These are phyloP conservation scores for Lodderomyces parapsilosis DNA, from an alignment of 1,139 yeast species.

Conservation along the genomic window DNA sequence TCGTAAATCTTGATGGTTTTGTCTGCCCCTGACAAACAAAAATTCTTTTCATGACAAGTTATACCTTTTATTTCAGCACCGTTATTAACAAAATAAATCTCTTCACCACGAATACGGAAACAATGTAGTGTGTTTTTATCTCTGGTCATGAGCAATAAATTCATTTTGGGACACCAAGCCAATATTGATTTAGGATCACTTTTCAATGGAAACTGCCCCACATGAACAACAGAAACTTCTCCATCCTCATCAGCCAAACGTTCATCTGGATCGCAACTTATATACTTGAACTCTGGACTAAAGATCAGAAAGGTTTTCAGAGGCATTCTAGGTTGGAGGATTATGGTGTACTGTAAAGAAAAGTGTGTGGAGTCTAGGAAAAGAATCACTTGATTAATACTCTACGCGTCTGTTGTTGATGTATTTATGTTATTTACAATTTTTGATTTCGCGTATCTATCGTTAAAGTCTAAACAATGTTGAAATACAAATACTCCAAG, in stretches of 20 bases:
- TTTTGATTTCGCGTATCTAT: no score
- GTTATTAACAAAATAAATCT: slow-evolving; percentile 50
- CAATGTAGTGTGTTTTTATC: slow-evolving; percentile 50
- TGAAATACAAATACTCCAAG: no score
- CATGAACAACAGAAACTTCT: slow-evolving; percentile 6
- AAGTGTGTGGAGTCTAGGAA: no score
- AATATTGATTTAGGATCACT: slow-evolving; percentile 21
- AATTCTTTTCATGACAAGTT: slow-evolving; percentile 32
- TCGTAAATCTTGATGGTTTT: slow-evolving; percentile 47
- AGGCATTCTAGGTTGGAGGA: neutral
- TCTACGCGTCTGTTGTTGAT: no score
- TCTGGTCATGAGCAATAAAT: slow-evolving; percentile 50
- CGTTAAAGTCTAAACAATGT: no score
- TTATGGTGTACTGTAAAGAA: no score
- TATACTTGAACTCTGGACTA: neutral
- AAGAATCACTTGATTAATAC: no score
- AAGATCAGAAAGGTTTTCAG: neutral
- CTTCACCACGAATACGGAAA: slow-evolving; percentile 54
- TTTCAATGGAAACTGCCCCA: slow-evolving; percentile 11
- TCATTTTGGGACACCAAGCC: slow-evolving; percentile 59
- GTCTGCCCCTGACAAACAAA: slow-evolving; percentile 48
- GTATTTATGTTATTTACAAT: no score
- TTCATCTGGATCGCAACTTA: neutral
- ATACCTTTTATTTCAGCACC: slow-evolving; percentile 34
- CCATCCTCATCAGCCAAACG: neutral